Evolutionary conservation across 2,329 filamentous ascomycete species (phyloP).

Genomic region (Talaromyces pinophilus): DNA sequence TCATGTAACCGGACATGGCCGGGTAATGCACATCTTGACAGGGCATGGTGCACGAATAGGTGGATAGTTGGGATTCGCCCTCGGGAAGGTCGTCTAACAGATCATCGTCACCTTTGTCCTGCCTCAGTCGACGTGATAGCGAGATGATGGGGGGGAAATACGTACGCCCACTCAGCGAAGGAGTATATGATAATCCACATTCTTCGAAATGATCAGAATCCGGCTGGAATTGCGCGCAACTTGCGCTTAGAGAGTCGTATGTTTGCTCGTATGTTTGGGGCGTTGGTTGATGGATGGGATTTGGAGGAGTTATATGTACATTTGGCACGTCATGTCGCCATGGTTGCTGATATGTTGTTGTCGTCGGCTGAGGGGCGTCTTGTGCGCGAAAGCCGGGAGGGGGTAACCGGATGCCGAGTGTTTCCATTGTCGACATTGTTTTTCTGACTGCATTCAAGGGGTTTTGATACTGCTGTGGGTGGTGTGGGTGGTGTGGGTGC

Average conservation of each 20-base stretch:
- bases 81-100: constrained; percentile 1
- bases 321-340: not conserved
- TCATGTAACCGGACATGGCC: not conserved
- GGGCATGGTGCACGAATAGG: not conserved
- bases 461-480: not conserved
- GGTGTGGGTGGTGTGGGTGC: not conserved
- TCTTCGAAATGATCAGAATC: not conserved
- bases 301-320: not conserved
- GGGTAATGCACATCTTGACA: not conserved
- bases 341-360: constrained; percentile 5
- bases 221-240: not conserved
- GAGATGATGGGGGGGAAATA: not conserved
- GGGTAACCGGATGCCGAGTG: constrained; percentile 20
- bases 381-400: constrained; percentile 20
- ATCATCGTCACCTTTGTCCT: constrained; percentile 3
- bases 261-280: not conserved
- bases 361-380: not conserved
- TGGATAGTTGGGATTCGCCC: not conserved
- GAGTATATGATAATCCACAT: constrained; percentile 4
- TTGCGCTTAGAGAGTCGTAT: not conserved
- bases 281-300: not conserved
- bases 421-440: constrained; percentile 23
- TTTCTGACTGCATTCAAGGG: constrained; percentile 37
- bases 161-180: constrained; percentile 13
- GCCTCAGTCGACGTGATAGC: not conserved